These are phyloP conservation scores for Malassezia arunalokei DNA, from an alignment of 1,284 basidiomycete genomes.

Conservation along the genomic window DNA sequence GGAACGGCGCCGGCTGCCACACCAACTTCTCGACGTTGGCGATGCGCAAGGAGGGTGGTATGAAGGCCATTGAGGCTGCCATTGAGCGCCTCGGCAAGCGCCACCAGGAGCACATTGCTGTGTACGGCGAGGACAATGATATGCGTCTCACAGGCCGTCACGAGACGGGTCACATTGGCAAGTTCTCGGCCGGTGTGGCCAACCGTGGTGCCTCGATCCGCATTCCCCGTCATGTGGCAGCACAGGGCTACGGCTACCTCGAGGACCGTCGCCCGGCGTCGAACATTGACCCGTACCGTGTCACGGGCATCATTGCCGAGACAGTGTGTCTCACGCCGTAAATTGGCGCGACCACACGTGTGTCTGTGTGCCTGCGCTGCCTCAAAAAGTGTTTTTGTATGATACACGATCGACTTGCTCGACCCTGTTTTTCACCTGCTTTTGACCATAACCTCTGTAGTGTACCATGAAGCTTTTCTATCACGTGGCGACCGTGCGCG, in stretches of 20 bases:
- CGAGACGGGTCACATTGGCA: constrained; percentile 89
- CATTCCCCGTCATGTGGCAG: constrained; percentile 78
- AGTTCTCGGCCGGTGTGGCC: constrained; percentile 87
- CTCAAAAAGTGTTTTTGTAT: too few relatives aligned
- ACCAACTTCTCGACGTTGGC: constrained; percentile 47
- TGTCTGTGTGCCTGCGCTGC: too few relatives aligned
- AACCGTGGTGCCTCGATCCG: constrained; percentile 67
- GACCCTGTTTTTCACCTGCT: too few relatives aligned
- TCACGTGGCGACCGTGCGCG: background rate
- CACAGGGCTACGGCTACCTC: constrained; percentile 86
- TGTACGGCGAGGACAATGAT: constrained; percentile 46
- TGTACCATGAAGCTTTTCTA: background rate
- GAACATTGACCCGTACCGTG: constrained; percentile 67
- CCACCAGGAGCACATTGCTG: constrained; percentile 47
- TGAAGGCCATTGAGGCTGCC: constrained; percentile 82
- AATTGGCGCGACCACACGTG: background rate
- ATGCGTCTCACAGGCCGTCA: constrained; percentile 43
- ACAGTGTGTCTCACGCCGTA: constrained; percentile 49
- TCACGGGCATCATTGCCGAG: constrained; percentile 66
- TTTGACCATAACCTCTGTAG: too few relatives aligned
- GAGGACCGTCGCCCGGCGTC: constrained; percentile 55
- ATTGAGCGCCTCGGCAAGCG: constrained; percentile 55
- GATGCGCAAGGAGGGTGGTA: constrained; percentile 53
- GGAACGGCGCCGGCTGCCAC: constrained; percentile 92
- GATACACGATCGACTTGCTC: too few relatives aligned